Conservation (phyloP, 805 yeast species). For the Hanseniaspora valbyensis region DNA sequence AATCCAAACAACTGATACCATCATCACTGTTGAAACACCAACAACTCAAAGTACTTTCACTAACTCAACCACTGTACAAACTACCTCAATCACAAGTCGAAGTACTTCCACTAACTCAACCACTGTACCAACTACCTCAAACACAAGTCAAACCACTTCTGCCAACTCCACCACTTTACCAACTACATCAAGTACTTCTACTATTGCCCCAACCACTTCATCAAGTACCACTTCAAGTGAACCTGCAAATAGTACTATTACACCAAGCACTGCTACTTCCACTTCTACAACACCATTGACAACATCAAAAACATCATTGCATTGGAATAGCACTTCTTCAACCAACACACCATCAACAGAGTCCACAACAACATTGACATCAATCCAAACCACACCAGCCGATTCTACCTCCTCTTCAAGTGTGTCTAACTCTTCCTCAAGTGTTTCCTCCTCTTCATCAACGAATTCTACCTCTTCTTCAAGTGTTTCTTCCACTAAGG, state of each 20-base stretch:
- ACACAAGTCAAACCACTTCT: background rate
- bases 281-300: background rate
- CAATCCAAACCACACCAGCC: background rate
- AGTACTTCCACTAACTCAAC: background rate
- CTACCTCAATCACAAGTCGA: background rate
- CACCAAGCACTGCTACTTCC: background rate
- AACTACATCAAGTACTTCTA: background rate
- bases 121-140: background rate
- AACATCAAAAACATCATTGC: background rate
- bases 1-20: conserved; percentile 14
- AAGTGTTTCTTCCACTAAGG: too few species aligned
- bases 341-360: too few species aligned
- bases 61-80: background rate
- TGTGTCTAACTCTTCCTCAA: too few species aligned
- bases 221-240: background rate
- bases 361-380: background rate
- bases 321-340: background rate
- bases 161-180: background rate
- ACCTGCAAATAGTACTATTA: background rate
- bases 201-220: background rate
- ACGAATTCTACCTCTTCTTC: too few species aligned
- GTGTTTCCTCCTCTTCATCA: too few species aligned
- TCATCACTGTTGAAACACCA: conserved; percentile 17
- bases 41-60: conserved; percentile 6
- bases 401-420: too few species aligned